phyloP scores from a whole-genome alignment of 2,329 filamentous ascomycete genomes.

The Pezicula radicicola region DNA sequence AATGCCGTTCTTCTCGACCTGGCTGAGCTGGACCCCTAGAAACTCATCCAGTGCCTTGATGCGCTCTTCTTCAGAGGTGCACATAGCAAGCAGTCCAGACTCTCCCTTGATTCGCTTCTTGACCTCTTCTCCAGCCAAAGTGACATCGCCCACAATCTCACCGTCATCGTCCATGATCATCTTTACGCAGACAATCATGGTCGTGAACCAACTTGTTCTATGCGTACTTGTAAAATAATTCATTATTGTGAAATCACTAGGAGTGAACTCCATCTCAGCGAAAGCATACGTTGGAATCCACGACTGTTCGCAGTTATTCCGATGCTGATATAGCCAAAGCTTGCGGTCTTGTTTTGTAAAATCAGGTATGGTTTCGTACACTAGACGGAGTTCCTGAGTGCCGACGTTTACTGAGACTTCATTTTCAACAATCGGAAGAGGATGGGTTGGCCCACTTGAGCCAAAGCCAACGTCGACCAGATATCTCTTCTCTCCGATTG shows the following conservation, averaged over 20 bases:
- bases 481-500: constrained; percentile 44
- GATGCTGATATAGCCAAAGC: constrained; percentile 62
- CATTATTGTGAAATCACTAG: constrained; percentile 56
- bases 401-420: constrained; percentile 37
- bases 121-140: constrained; percentile 44
- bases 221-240: constrained; percentile 51
- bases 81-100: constrained; percentile 41
- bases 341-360: constrained; percentile 34
- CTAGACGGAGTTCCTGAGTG: constrained; percentile 50
- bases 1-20: constrained; percentile 48
- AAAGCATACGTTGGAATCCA: constrained; percentile 62
- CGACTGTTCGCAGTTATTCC: constrained; percentile 38
- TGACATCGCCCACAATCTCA: constrained; percentile 46
- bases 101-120: constrained; percentile 48
- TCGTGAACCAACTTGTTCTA: constrained; percentile 49
- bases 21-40: constrained; percentile 47
- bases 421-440: constrained; percentile 48
- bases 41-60: constrained; percentile 44
- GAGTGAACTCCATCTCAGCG: constrained; percentile 59
- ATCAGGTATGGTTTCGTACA: constrained; percentile 43
- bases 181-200: constrained; percentile 49
- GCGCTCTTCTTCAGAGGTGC: constrained; percentile 48
- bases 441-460: constrained; percentile 52
- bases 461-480: constrained; percentile 62
- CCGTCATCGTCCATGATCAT: constrained; percentile 47